phyloP scores from a whole-genome alignment of 208 protist genomes.

The Acanthamoeba lenticulata region DNA sequence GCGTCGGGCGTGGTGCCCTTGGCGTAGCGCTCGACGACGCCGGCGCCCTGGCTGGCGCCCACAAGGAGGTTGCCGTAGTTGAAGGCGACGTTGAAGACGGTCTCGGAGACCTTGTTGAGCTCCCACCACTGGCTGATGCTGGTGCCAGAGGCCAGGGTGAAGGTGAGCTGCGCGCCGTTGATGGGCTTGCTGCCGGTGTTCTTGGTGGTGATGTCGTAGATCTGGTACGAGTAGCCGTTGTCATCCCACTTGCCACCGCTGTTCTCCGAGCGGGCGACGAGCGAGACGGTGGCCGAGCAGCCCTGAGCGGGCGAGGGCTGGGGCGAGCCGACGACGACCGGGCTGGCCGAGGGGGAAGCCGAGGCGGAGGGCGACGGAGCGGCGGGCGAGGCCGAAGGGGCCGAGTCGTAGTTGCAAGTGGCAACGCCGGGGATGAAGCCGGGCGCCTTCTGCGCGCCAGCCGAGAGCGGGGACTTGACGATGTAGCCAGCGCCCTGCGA shows the following conservation, averaged over 20 bases:
- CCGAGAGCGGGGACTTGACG: not conserved
- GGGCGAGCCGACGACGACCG: not conserved
- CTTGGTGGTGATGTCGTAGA: not conserved
- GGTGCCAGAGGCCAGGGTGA: not conserved
- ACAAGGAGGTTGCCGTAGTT: not conserved
- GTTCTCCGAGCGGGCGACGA: not conserved
- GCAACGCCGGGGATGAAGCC: not conserved
- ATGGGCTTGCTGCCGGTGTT: not conserved
- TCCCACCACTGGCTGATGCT: conserved; percentile 9
- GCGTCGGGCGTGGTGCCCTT: not conserved
- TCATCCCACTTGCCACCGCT: not conserved
- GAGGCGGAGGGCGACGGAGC: not conserved
- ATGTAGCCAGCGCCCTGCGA: not conserved
- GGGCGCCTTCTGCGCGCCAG: not conserved
- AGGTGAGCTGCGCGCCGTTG: not conserved
- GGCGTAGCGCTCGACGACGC: not conserved
- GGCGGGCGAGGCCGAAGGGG: not conserved
- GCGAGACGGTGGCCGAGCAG: not conserved
- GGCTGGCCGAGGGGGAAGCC: not conserved
- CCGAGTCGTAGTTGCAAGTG: not conserved
- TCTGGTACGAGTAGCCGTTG: not conserved
- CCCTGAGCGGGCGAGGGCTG: not conserved
- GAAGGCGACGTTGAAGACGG: not conserved
- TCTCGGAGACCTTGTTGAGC: not conserved
- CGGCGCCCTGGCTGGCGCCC: not conserved